Conservation (phyloP, 768 basidiomycete species). For the Trametes cinnabarina region DNA sequence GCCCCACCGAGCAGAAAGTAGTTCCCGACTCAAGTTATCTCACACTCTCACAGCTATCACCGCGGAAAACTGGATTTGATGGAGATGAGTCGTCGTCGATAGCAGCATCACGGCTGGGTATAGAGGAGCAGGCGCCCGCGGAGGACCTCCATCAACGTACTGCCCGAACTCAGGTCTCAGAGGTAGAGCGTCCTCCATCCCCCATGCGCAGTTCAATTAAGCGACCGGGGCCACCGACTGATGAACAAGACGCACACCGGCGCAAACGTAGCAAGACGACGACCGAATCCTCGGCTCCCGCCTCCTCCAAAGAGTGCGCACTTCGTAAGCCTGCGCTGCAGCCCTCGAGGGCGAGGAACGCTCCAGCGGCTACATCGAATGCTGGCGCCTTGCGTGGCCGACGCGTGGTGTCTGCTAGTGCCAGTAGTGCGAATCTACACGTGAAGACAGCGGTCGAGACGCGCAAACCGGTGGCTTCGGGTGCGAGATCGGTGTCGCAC, state of each 20-base stretch:
- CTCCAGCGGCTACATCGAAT: conserved; percentile 10
- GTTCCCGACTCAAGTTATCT: conserved; percentile 23
- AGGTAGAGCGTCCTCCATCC: conserved; percentile 28
- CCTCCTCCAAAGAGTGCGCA: conserved; percentile 5
- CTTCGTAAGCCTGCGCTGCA: conserved; percentile 16
- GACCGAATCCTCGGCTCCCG: conserved; percentile 12
- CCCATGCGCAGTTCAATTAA: conserved; percentile 47
- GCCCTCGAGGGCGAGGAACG: conserved; percentile 20
- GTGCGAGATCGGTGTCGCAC: conserved; percentile 6
- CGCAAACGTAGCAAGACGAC: conserved; percentile 35
- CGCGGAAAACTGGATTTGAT: conserved; percentile 28
- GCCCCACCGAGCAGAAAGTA: not conserved
- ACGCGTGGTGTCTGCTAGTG: conserved; percentile 13
- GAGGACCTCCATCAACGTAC: conserved; percentile 3
- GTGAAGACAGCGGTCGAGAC: conserved; percentile 8
- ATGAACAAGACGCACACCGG: conserved; percentile 19
- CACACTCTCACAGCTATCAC: conserved; percentile 54
- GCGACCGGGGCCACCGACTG: conserved; percentile 38
- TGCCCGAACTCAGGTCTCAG: conserved; percentile 6
- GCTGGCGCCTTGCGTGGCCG: conserved; percentile 9
- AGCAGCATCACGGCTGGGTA: conserved; percentile 1
- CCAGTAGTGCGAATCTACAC: conserved; percentile 8
- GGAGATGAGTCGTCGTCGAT: not conserved
- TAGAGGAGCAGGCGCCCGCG: conserved; percentile 3
- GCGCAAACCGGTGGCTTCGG: not conserved